These are phyloP conservation scores for Fusarium newnesense DNA, from an alignment of 2,329 filamentous ascomycete genomes.

Conservation along the genomic window DNA sequence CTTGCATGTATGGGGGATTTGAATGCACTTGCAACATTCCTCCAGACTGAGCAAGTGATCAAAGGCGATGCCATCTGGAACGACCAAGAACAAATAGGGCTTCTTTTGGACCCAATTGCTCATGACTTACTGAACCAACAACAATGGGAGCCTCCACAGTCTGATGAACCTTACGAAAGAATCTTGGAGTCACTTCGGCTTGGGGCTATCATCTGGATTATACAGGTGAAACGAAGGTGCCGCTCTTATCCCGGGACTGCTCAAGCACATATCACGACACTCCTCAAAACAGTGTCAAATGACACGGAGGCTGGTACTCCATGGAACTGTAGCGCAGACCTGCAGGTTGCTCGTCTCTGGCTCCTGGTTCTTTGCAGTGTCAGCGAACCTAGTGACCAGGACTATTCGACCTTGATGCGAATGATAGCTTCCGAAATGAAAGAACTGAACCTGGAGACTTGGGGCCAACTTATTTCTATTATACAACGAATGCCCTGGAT, in stretches of 20 bases:
- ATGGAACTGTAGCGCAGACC: background rate
- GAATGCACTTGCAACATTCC: background rate
- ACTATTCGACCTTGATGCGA: background rate
- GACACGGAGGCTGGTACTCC: background rate
- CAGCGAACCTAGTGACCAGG: background rate
- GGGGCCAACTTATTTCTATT: background rate
- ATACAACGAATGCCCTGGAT: conserved; percentile 7
- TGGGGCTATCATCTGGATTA: conserved; percentile 15
- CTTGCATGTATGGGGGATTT: conserved; percentile 2
- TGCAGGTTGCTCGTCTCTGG: background rate
- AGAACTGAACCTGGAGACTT: background rate
- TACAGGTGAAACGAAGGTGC: conserved; percentile 5
- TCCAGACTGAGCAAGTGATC: background rate
- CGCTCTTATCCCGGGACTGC: conserved; percentile 14
- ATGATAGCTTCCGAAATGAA: background rate
- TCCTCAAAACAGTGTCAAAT: background rate
- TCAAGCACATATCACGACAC: background rate
- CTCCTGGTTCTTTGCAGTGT: conserved; percentile 11
- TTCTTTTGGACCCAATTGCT: background rate
- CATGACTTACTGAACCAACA: background rate
- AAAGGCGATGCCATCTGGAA: conserved; percentile 1
- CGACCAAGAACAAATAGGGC: conserved; percentile 3
- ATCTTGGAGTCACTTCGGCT: conserved; percentile 4
- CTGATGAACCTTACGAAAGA: background rate
- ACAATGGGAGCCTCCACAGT: background rate